phyloP scores from a whole-genome alignment of 208 protist genomes.

The Blastocrithidia nonstop region DNA sequence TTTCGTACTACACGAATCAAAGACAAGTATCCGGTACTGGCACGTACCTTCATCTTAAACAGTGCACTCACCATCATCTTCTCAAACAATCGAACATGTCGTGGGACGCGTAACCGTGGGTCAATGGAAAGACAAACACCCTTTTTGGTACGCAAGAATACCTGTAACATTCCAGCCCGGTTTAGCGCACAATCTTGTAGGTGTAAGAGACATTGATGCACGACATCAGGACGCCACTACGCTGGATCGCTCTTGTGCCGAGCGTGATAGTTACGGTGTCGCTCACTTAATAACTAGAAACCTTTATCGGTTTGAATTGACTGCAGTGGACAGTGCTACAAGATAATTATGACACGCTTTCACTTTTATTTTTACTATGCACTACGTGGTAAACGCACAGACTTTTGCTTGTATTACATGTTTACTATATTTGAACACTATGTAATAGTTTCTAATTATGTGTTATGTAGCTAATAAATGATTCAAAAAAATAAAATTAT shows the following conservation, averaged over 20 bases:
- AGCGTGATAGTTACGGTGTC: slow-evolving; percentile 89
- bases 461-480: too few species aligned
- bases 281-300: slow-evolving; percentile 95
- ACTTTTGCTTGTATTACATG: slow-evolving; percentile 79
- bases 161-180: slow-evolving; percentile 93
- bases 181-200: slow-evolving; percentile 97
- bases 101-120: slow-evolving; percentile 94
- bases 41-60: slow-evolving; percentile 95
- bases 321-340: slow-evolving; percentile 90
- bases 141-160: slow-evolving; percentile 94
- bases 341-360: slow-evolving; percentile 89
- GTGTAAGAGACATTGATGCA: slow-evolving; percentile 96
- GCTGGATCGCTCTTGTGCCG: slow-evolving; percentile 88
- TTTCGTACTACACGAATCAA: slow-evolving; percentile 98
- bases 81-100: slow-evolving; percentile 96
- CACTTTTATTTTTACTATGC: slow-evolving; percentile 75
- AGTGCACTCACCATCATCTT: slow-evolving; percentile 98
- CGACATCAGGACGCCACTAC: slow-evolving; percentile 95
- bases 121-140: slow-evolving; percentile 92
- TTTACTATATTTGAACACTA: too few species aligned
- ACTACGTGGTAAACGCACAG: slow-evolving; percentile 66
- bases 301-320: slow-evolving; percentile 87
- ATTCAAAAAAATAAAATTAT: too few species aligned
- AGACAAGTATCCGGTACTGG: slow-evolving; percentile 70
- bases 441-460: too few species aligned